Conservation (phyloP, 1,284 basidiomycete genomes). For the Cerrena zonata region DNA sequence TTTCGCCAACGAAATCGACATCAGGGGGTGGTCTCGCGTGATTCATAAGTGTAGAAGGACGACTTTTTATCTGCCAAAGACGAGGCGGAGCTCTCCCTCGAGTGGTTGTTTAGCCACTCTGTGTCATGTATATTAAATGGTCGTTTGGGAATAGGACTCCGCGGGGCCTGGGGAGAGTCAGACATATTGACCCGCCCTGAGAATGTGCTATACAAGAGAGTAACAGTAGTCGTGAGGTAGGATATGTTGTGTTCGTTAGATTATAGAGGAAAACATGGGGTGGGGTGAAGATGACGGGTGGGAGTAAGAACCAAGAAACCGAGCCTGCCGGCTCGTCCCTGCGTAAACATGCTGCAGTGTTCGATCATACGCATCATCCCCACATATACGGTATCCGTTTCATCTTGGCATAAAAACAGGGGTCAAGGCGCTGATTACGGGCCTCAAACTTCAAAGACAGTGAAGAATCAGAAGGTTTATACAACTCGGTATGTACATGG, state of each 20-base stretch:
- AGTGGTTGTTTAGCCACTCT: background rate
- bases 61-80: background rate
- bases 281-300: background rate
- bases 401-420: no score
- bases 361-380: no score
- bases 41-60: slow-evolving; percentile 8
- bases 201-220: background rate
- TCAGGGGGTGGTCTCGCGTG: slow-evolving; percentile 5
- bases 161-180: background rate
- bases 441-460: background rate
- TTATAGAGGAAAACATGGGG: slow-evolving; percentile 2
- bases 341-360: no score
- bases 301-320: background rate
- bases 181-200: no score
- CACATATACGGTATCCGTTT: background rate
- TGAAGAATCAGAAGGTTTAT: background rate
- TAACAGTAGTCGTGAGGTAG: background rate
- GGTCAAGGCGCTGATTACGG: background rate
- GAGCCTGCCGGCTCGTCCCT: no score
- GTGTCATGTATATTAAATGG: background rate
- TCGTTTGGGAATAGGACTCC: background rate
- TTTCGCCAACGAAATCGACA: background rate
- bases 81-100: slow-evolving; percentile 2
- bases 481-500: background rate
- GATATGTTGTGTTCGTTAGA: background rate